Base-by-base conservation (phyloP, 305 asterid genomes). In the Fraxinus velutina region DNA sequence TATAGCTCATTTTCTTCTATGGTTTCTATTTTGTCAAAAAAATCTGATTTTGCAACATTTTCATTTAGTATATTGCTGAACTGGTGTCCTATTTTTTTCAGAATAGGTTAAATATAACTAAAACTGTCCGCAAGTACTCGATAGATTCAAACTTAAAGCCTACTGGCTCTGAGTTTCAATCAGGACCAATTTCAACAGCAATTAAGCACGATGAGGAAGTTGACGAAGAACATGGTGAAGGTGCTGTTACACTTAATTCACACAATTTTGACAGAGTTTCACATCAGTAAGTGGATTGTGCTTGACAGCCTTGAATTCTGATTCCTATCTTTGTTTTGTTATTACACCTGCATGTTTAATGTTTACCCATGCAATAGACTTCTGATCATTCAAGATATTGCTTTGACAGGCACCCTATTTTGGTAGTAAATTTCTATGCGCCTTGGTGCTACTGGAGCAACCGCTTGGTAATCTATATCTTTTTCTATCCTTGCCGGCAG, bases 361-460 rank as follows among this genome's bases (percentile, higher is more conserved):
- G 55, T 34, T 81, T 81, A 83, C 81, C 73, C 68, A 73, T 44
- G 72, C 76, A 44, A 37, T 64, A 12, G 55, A 24, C 84, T 82
- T 78, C 78, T 78, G 17, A 77, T 73, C 42, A 68, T 74, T 79
- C 37, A 15, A 70, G 71, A 78, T 78, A 70, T 71, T 81, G 77
- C 78, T 82, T 86, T 85, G 81, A 75, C 94, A 96, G 99, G 81
- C 88, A 88, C 88, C 84, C 93, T 36, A 87, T 96, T 88, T 83
- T 96, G 92, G 97, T 87, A n/a, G 97, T 96, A 77, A 94, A 94
- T 83, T 96, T 96, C 89, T 94, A 79, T 86, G 98, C 99, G 42
- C 99, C 98, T 30, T 96, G 99, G 99, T 96, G 99, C 90, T 82
- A 82, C 84, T 96, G 98, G 98, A 96, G 98, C 88, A 90, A 89